These are phyloP conservation scores for Candida loeiensis DNA, from an alignment of 805 yeast species.

Conservation along the genomic window DNA sequence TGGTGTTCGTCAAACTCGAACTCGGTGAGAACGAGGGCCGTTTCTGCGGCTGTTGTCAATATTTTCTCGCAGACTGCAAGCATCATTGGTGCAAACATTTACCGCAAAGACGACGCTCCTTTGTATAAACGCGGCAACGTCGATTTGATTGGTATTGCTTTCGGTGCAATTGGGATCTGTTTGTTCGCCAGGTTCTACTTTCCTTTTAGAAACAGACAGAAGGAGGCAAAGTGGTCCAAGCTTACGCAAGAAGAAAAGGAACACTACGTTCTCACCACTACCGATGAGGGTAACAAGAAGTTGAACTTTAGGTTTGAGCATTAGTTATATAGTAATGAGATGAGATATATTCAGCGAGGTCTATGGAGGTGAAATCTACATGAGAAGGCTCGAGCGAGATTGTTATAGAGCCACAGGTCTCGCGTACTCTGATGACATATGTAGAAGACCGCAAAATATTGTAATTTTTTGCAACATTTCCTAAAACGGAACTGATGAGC, in stretches of 20 bases:
- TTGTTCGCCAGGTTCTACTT: slow-evolving; percentile 40
- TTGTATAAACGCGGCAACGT: slow-evolving; percentile 56
- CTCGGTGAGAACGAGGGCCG: slow-evolving; percentile 58
- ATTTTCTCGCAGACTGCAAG: slow-evolving; percentile 60
- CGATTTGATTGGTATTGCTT: slow-evolving; percentile 36
- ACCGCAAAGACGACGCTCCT: slow-evolving; percentile 57
- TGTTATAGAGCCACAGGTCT: too few relatives aligned
- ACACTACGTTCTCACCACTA: slow-evolving; percentile 43
- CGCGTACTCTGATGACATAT: too few relatives aligned
- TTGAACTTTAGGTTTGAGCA: slow-evolving; percentile 45
- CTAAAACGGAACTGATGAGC: too few relatives aligned
- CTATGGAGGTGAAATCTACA: too few relatives aligned
- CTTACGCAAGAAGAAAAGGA: slow-evolving; percentile 49
- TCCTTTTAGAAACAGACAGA: slow-evolving; percentile 39
- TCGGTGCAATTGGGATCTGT: slow-evolving; percentile 29
- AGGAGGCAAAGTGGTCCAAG: slow-evolving; percentile 48
- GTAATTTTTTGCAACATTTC: too few relatives aligned
- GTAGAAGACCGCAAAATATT: too few relatives aligned
- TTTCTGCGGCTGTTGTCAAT: slow-evolving; percentile 63
- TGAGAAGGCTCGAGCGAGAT: too few relatives aligned
- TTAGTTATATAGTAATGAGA: slow-evolving; percentile 8
- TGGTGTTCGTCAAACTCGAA: slow-evolving; percentile 64
- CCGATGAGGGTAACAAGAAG: slow-evolving; percentile 56
- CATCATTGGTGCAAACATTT: slow-evolving; percentile 54
- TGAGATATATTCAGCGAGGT: too few relatives aligned